A percentile compares a stretch with the other conserved stretches of the same genome.
phyloP scores from a whole-genome alignment of 352 stramenopile genomes.

The Phytophthora pistaciae region DNA sequence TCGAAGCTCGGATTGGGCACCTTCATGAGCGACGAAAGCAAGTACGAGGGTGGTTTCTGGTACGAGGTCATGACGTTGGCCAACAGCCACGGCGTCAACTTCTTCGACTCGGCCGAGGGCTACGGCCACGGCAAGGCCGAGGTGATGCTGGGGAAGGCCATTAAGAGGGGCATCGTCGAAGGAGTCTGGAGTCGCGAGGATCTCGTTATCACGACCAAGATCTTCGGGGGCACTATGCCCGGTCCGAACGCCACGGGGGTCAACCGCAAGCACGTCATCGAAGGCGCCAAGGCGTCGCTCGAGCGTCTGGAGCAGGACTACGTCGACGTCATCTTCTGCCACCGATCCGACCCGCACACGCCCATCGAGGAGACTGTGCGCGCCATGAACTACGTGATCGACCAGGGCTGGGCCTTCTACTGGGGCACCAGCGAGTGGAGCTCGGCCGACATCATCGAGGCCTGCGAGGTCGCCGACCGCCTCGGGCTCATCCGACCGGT shows the following conservation, averaged over 20 bases:
- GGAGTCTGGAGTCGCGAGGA: constrained; percentile 9
- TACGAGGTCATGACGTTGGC: constrained; percentile 17
- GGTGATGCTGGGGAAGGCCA: background rate
- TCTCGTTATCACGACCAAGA: constrained; percentile 48
- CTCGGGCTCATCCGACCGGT: constrained; percentile 43
- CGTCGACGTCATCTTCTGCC: constrained; percentile 48
- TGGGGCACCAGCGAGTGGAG: constrained; percentile 47
- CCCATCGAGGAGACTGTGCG: constrained; percentile 38
- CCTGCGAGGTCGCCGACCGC: constrained; percentile 41
- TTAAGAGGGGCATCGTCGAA: constrained; percentile 16
- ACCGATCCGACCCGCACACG: constrained; percentile 40
- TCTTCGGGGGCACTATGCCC: constrained; percentile 29
- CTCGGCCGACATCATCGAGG: constrained; percentile 53
- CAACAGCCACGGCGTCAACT: constrained; percentile 16
- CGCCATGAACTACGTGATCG: constrained; percentile 17
- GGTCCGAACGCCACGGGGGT: constrained; percentile 11
- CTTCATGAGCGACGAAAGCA: constrained; percentile 30
- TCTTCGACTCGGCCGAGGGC: constrained; percentile 18
- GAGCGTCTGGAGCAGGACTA: constrained; percentile 23
- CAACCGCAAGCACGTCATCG: constrained; percentile 29
- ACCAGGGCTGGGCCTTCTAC: constrained; percentile 20
- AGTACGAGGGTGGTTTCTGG: constrained; percentile 13
- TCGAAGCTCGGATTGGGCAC: constrained; percentile 48
- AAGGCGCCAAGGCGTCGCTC: constrained; percentile 35
- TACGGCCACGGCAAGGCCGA: constrained; percentile 10